Evolutionary conservation across 495 filamentous ascomycete species (phyloP), one percentile per base, ranked within the genome.

Genomic region (Glutinoglossum americanum): DNA sequence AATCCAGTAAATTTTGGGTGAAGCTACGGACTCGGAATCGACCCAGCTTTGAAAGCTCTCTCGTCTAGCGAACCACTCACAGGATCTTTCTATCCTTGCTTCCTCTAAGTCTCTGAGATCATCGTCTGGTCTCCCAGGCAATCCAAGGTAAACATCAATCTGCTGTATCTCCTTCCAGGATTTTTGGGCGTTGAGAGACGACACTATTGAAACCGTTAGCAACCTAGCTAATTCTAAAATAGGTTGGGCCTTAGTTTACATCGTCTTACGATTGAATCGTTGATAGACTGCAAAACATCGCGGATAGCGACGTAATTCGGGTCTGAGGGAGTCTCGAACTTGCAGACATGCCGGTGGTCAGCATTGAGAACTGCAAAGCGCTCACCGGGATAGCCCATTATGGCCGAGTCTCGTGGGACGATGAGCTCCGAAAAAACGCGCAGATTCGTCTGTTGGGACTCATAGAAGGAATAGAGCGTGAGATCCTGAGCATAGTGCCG

Each of bases 311-410:
- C 54, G 60, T 76, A 77, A 56, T 71, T 69, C 0, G 72, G 61
- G 57, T 78, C 74, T 1, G 51, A 35, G 3, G 59, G 68, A 41
- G 62, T 67, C 4, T 61, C 51, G 51, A 65, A 77, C 59, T 77
- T 77, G 66, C 73, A 76, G 27, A 77, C 66, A 1, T 65, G 64
- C 41, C 71, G 70, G 55, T 78, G 75, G 56, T 76, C 68, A 0
- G 74, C 74, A 58, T 74, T 60, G 0, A 78, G 57, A 1, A 69
- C 57, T 21, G 60, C 64, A 0, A 66, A 67, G 1, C 65, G 63
- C 60, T 76, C 74, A 2, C 65, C 66, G 4, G 65, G 63, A 59
- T 73, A 75, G 17, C 73, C 73, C 17, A 76, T 62, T 3, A 69
- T 61, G 0, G 75, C 69, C 0, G 73, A 75, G 8, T 74, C 69